A percentile compares a stretch with the other conserved stretches of the same genome.
phyloP scores from a whole-genome alignment of 495 filamentous ascomycete species.

The Aspergillus sparsus region DNA sequence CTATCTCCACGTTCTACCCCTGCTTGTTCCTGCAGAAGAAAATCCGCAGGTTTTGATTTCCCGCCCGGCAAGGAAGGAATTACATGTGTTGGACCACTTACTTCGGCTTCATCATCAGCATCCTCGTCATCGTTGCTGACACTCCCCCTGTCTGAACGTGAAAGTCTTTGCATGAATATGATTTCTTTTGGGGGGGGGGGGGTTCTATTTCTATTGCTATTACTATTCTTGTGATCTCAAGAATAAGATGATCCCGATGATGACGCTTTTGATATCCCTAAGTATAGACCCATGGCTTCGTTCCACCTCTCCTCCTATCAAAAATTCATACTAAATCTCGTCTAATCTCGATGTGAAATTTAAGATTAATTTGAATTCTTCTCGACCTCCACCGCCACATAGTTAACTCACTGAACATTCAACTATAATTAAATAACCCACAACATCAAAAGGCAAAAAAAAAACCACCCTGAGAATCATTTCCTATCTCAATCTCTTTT shows the following conservation, averaged over 20 bases:
- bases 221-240: no score
- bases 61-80: neutral
- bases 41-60: neutral
- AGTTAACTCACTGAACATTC: neutral
- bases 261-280: no score
- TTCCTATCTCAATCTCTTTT: neutral
- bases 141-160: neutral
- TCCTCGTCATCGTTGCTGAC: neutral
- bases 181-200: no score
- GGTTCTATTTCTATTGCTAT: no score
- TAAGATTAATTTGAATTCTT: no score
- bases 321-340: no score
- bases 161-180: neutral
- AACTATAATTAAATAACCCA: neutral
- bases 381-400: no score
- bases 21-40: conserved; percentile 3
- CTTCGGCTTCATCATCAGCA: neutral
- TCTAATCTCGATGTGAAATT: no score
- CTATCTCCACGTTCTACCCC: conserved; percentile 3
- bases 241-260: no score
- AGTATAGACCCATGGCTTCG: no score
- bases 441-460: neutral
- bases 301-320: no score
- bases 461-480: conserved; percentile 1
- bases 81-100: neutral